A percentile compares a stretch with the other conserved stretches of the same genome.
phyloP scores from a whole-genome alignment of 106 monocot species.

The Apostasia shenzhenica region DNA sequence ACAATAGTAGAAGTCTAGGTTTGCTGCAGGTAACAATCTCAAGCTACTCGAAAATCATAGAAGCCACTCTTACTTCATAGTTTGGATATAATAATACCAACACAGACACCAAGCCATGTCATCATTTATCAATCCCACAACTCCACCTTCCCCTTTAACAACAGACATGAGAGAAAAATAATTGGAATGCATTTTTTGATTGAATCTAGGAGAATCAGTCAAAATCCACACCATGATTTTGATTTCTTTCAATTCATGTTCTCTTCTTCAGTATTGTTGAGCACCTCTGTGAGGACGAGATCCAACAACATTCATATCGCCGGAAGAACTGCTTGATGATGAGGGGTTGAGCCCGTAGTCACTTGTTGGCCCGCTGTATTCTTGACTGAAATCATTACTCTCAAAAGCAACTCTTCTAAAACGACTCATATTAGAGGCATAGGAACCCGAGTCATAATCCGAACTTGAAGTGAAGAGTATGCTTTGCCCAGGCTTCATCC shows the following conservation, averaged over 20 bases:
- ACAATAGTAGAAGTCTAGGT: no score
- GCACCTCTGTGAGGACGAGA: not conserved
- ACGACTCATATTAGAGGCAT: slow-evolving; percentile 23
- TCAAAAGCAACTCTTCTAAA: slow-evolving; percentile 21
- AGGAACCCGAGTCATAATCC: slow-evolving; percentile 20
- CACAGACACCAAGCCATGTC: no score
- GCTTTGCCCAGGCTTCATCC: slow-evolving; percentile 30
- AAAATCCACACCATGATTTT: not conserved
- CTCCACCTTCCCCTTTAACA: no score
- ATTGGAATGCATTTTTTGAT: no score
- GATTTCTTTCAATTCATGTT: not conserved
- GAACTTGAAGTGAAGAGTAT: slow-evolving; percentile 19
- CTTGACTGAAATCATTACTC: slow-evolving; percentile 20
- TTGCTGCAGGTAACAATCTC: no score
- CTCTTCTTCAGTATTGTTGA: not conserved
- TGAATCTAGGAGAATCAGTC: not conserved
- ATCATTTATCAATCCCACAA: no score
- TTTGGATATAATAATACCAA: no score
- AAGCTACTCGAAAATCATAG: no score
- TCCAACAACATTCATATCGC: slow-evolving; percentile 4
- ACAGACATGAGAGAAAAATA: no score
- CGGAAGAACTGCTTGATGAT: slow-evolving; percentile 25
- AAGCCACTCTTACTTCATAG: no score
- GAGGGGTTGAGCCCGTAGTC: slow-evolving; percentile 35
- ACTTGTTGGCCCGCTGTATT: slow-evolving; percentile 21